Conservation (phyloP, 257 asterid species). For the Mitragyna speciosa region DNA sequence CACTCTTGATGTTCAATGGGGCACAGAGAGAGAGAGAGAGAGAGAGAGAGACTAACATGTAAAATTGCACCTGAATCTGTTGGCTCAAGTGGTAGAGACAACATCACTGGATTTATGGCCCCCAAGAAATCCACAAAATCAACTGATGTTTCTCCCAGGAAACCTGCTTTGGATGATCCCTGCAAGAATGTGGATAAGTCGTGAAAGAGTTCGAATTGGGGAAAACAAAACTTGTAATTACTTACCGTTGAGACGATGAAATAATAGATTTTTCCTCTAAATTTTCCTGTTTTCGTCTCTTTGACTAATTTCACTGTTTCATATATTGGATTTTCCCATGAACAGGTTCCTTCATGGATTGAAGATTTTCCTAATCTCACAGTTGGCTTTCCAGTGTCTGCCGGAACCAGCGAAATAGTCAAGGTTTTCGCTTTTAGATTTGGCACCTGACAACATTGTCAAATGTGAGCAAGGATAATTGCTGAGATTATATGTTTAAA, state of each 20-base stretch:
- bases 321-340: conserved; percentile 76
- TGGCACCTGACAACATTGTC: conserved; percentile 65
- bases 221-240: conserved; percentile 6
- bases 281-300: conserved; percentile 71
- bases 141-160: conserved; percentile 80
- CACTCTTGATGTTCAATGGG: neutral
- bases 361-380: conserved; percentile 67
- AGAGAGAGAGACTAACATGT: conserved; percentile 55
- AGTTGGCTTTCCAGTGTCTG: conserved; percentile 85
- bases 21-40: conserved; percentile 18
- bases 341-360: conserved; percentile 73
- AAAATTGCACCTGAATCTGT: conserved; percentile 76
- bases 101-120: conserved; percentile 52
- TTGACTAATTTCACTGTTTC: conserved; percentile 72
- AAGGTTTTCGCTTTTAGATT: conserved; percentile 72
- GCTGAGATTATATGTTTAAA: conserved; percentile 18
- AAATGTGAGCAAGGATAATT: conserved; percentile 13
- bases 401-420: conserved; percentile 82
- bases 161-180: conserved; percentile 91
- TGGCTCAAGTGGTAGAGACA: conserved; percentile 80
- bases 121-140: conserved; percentile 92
- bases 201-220: neutral
- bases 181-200: conserved; percentile 30
- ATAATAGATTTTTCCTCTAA: conserved; percentile 74
- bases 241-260: conserved; percentile 77